Conservation (phyloP, 2,329 filamentous ascomycete species). For the Sclerotinia subarctica region DNA sequence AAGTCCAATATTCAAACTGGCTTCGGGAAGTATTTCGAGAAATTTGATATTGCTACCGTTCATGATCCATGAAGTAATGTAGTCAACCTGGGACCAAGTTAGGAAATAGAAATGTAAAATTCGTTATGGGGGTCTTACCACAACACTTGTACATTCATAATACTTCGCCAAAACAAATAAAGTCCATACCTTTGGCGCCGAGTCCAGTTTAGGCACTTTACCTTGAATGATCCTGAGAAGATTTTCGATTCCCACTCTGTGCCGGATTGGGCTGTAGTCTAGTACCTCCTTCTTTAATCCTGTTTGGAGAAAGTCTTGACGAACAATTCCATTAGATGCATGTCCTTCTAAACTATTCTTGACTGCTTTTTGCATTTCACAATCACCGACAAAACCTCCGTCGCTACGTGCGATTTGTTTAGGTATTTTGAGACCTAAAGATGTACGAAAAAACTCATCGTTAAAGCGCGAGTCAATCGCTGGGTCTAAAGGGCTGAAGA, state of each 20-base stretch:
- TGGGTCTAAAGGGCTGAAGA: not conserved
- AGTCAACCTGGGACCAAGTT: slow-evolving; percentile 38
- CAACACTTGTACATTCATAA: slow-evolving; percentile 49
- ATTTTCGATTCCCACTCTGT: slow-evolving; percentile 60
- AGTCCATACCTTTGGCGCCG: slow-evolving; percentile 64
- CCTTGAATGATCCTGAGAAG: slow-evolving; percentile 58
- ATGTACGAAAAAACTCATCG: not conserved
- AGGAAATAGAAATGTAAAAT: slow-evolving; percentile 14
- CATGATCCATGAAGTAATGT: slow-evolving; percentile 58
- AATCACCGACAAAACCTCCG: not conserved
- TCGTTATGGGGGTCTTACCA: slow-evolving; percentile 40
- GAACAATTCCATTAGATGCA: not conserved
- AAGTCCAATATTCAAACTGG: slow-evolving; percentile 55
- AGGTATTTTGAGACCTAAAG: not conserved
- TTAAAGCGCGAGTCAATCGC: not conserved
- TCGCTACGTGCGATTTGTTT: not conserved
- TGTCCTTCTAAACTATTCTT: not conserved
- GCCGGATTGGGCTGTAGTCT: slow-evolving; percentile 64
- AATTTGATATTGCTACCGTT: slow-evolving; percentile 53
- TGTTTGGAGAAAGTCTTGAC: not conserved
- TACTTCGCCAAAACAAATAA: slow-evolving; percentile 60
- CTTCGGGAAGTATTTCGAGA: slow-evolving; percentile 62
- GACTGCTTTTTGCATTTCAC: not conserved
- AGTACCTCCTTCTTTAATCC: slow-evolving; percentile 35
- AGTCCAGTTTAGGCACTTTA: slow-evolving; percentile 55